phyloP scores from a whole-genome alignment of 305 asterid species.

The Salvia sclarea region DNA sequence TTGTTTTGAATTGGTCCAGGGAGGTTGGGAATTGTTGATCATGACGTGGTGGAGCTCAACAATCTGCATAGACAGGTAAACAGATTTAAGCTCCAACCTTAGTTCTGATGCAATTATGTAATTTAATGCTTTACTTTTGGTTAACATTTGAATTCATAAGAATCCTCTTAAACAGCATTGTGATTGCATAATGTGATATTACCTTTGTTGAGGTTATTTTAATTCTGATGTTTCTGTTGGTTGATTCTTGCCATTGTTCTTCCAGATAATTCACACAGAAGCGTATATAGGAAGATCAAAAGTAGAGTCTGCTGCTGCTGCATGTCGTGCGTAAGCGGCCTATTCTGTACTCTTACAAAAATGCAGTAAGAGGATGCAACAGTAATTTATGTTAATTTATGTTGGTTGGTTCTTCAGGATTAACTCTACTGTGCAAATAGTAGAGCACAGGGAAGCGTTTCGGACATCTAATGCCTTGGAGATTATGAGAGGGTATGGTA shows the following conservation, averaged over 20 bases:
- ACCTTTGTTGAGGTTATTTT: slow-evolving; percentile 19
- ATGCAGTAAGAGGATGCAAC: background rate
- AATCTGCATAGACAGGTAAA: slow-evolving; percentile 94
- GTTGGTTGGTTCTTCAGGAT: slow-evolving; percentile 51
- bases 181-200: background rate
- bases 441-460: slow-evolving; percentile 87
- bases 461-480: slow-evolving; percentile 81
- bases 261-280: slow-evolving; percentile 88
- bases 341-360: background rate
- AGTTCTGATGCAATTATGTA: background rate
- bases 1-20: slow-evolving; percentile 48
- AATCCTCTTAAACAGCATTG: background rate
- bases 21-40: slow-evolving; percentile 90
- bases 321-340: slow-evolving; percentile 80
- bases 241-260: slow-evolving; percentile 16
- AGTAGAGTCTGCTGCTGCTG: slow-evolving; percentile 98
- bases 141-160: background rate
- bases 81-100: background rate
- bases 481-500: slow-evolving; percentile 69
- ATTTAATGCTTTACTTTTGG: background rate
- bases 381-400: slow-evolving; percentile 4
- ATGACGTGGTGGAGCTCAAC: slow-evolving; percentile 94
- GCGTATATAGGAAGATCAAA: slow-evolving; percentile 87
- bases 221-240: slow-evolving; percentile 4
- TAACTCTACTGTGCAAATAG: slow-evolving; percentile 72